Evolutionary conservation across 345 rosid genomes (phyloP), one percentile per base, ranked within the genome.

Genomic region (Citrus medica): DNA sequence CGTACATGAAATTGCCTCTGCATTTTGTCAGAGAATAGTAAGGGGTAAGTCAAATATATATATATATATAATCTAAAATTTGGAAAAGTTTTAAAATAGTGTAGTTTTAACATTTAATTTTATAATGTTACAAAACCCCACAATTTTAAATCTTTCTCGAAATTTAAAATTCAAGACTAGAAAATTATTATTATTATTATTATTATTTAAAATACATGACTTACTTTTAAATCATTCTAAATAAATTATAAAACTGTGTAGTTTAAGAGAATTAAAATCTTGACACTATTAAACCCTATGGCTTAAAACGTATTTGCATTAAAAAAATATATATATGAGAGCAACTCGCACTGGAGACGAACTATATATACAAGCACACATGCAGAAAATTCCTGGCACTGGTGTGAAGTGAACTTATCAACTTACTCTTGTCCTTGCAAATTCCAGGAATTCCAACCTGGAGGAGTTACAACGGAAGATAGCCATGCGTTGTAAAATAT

Each of bases 361-460:
- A 38, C 42, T 7, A 38, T 6, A 35, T 35, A 35, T 35, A 42
- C 0, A 10, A 0, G 0, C 16, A 42, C 2, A 42, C 51, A 42
- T 3, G 7, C 28, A 60, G 27, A 33, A 33, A 33, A 32, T 66
- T 62, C 17, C 35, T 6, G 51, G 28, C 17, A 24, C 6, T 68
- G 55, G 24, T 42, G 56, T n/a, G 10, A 38, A 68, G 21, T 38
- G 56, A 68, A 48, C 89, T 83, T 80, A 91, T 38, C 33, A 68
- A 48, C 88, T 83, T 80, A 91, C 93, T 88, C 85, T 30, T 82
- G 40, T 35, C 86, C 89, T n/a, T 5, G 32, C 21, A 22, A 85
- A 2, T 38, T 0, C 92, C 93, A 90, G 55, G 91, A 3, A 74
- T 56, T 14, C 95, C 93, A 91, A 25, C 95, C 93, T 21, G 24